These are phyloP conservation scores for Thyridium curvatum DNA, from an alignment of 2,329 filamentous ascomycete species.

Conservation along the genomic window DNA sequence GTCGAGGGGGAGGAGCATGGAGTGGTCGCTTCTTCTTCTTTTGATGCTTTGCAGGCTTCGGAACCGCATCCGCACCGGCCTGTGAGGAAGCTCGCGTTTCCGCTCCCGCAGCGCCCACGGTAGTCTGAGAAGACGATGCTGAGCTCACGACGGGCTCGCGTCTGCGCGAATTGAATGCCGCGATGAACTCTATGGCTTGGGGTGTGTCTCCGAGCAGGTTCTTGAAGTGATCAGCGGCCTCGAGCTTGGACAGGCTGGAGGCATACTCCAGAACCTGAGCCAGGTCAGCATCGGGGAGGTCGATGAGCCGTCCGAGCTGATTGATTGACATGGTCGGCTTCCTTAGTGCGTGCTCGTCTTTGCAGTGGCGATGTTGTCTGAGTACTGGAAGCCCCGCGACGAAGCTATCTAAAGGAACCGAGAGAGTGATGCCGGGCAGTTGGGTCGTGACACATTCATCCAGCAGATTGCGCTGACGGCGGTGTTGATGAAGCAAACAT, in stretches of 20 bases:
- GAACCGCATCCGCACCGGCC: conserved; percentile 31
- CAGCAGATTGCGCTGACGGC: no score
- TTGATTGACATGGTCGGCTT: conserved; percentile 49
- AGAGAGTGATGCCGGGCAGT: no score
- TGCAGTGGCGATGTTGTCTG: no score
- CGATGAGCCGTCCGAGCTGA: conserved; percentile 73
- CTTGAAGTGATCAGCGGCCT: conserved; percentile 77
- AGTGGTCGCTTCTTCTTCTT: conserved; percentile 57
- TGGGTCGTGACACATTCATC: no score
- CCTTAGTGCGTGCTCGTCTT: no score
- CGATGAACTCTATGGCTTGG: conserved; percentile 68
- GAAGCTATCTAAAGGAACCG: no score
- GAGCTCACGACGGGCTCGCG: conserved; percentile 28
- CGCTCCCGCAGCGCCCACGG: conserved; percentile 5
- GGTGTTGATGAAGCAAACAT: no score
- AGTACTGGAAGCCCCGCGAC: no score
- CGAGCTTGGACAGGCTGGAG: conserved; percentile 65
- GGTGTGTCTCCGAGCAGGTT: conserved; percentile 84
- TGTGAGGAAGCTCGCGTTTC: conserved; percentile 14
- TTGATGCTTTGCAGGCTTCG: conserved; percentile 33
- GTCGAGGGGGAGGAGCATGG: conserved; percentile 58
- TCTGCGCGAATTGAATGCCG: conserved; percentile 69
- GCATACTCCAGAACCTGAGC: conserved; percentile 81
- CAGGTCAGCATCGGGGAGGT: conserved; percentile 78
- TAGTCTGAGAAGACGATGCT: neutral